A percentile compares a stretch with the other conserved stretches of the same genome.
These are phyloP conservation scores for Chrysoporthe cubensis DNA, from an alignment of 2,329 filamentous ascomycete species.

Conservation along the genomic window DNA sequence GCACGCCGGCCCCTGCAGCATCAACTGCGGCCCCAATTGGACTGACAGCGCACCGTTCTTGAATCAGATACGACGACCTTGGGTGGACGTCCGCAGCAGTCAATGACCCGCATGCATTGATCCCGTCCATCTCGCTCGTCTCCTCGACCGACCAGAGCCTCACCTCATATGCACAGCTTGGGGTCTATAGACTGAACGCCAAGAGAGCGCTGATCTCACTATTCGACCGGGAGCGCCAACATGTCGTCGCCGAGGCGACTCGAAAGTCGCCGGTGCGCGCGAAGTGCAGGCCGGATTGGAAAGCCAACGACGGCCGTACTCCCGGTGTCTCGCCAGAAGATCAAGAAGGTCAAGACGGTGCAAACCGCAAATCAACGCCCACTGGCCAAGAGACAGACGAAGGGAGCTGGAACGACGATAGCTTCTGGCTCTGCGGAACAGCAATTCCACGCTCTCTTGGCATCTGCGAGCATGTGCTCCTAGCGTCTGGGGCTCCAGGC, in stretches of 20 bases:
- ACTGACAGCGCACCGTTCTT: constrained; percentile 2
- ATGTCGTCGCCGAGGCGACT: constrained; percentile 57
- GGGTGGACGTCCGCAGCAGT: constrained; percentile 28
- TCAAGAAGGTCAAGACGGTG: background rate
- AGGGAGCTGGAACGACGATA: constrained; percentile 16
- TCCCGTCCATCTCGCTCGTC: constrained; percentile 28
- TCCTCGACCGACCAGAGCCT: constrained; percentile 43
- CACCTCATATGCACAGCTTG: constrained; percentile 56
- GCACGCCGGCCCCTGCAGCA: constrained; percentile 6
- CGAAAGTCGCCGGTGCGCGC: constrained; percentile 38
- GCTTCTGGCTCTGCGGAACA: constrained; percentile 36
- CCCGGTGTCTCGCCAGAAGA: background rate
- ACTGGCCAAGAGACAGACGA: background rate
- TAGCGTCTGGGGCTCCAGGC: background rate
- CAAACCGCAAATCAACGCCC: background rate
- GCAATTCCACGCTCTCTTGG: constrained; percentile 37
- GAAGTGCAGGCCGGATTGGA: background rate
- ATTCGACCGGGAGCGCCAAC: constrained; percentile 52
- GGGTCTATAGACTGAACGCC: constrained; percentile 46
- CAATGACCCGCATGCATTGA: constrained; percentile 20
- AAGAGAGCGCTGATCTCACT: constrained; percentile 53
- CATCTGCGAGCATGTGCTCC: constrained; percentile 39
- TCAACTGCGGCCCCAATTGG: background rate
- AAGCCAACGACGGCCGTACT: background rate
- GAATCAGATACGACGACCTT: constrained; percentile 31